Percentiles rank a stretch among this genome's conserved stretches.
These are phyloP conservation scores for Aspergillus fijiensis DNA, from an alignment of 2,329 filamentous ascomycete species.

Conservation along the genomic window DNA sequence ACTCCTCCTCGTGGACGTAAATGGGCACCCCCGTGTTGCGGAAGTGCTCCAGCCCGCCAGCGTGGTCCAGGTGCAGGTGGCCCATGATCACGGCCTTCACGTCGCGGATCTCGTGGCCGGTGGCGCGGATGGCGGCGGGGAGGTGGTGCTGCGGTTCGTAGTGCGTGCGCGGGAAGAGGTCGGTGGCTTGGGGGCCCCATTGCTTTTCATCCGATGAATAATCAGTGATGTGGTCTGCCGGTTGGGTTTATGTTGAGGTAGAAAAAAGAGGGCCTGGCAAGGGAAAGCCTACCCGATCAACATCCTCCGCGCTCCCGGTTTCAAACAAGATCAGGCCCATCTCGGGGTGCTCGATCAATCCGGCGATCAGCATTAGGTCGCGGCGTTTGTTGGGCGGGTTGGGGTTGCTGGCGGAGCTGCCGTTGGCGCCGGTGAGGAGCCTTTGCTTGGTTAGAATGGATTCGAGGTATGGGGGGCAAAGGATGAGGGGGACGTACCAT, in stretches of 20 bases:
- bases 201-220: constrained; percentile 16
- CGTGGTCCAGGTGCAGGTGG: constrained; percentile 51
- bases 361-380: constrained; percentile 43
- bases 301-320: constrained; percentile 47
- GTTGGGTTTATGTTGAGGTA: too few relatives aligned
- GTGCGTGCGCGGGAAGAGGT: constrained; percentile 40
- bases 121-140: constrained; percentile 35
- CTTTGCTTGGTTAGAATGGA: constrained; percentile 10
- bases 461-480: too few relatives aligned
- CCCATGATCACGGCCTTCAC: constrained; percentile 50
- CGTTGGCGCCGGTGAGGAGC: constrained; percentile 43
- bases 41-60: constrained; percentile 50
- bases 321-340: constrained; percentile 49
- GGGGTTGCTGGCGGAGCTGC: constrained; percentile 36
- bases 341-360: constrained; percentile 47
- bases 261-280: too few relatives aligned
- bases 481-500: too few relatives aligned
- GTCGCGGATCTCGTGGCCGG: constrained; percentile 48
- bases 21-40: constrained; percentile 45
- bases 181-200: constrained; percentile 38
- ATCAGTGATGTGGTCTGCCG: background rate
- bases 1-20: constrained; percentile 50
- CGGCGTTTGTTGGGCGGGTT: constrained; percentile 44
- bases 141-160: constrained; percentile 38
- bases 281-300: constrained; percentile 32